Conservation (phyloP, 2,329 filamentous ascomycete genomes). For the Hymenoscyphus repandus region DNA sequence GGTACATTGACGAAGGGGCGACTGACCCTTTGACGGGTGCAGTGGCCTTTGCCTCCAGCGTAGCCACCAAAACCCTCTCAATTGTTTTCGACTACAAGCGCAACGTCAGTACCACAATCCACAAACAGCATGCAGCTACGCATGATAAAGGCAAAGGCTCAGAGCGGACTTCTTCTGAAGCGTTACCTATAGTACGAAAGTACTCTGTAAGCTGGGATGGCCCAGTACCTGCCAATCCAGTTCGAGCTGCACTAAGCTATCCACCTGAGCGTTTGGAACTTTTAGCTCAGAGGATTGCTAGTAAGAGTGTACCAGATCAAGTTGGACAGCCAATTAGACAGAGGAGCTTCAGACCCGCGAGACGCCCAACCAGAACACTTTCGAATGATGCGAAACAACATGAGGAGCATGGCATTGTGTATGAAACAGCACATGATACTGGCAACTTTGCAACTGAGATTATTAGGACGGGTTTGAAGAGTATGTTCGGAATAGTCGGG, state of each 20-base stretch:
- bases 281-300: conserved; percentile 19
- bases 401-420: conserved; percentile 17
- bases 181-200: background rate
- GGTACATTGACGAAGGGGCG: conserved; percentile 26
- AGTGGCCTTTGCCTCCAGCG: conserved; percentile 18
- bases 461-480: conserved; percentile 11
- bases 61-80: conserved; percentile 9
- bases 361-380: background rate
- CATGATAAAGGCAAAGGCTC: background rate
- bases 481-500: conserved; percentile 2
- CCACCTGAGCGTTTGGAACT: conserved; percentile 16
- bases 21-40: conserved; percentile 14
- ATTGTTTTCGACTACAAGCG: conserved; percentile 13
- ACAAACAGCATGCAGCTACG: conserved; percentile 3
- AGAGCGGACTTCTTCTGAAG: background rate
- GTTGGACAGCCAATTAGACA: conserved; percentile 6
- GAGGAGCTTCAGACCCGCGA: conserved; percentile 5
- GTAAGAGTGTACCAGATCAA: conserved; percentile 10
- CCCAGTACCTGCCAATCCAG: conserved; percentile 11
- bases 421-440: conserved; percentile 18
- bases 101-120: conserved; percentile 11
- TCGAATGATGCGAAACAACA: background rate
- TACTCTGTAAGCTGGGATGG: conserved; percentile 8
- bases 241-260: conserved; percentile 13
- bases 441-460: conserved; percentile 17